These are phyloP conservation scores for Botrytis pseudocinerea DNA, from an alignment of 2,329 filamentous ascomycete genomes.

Conservation along the genomic window DNA sequence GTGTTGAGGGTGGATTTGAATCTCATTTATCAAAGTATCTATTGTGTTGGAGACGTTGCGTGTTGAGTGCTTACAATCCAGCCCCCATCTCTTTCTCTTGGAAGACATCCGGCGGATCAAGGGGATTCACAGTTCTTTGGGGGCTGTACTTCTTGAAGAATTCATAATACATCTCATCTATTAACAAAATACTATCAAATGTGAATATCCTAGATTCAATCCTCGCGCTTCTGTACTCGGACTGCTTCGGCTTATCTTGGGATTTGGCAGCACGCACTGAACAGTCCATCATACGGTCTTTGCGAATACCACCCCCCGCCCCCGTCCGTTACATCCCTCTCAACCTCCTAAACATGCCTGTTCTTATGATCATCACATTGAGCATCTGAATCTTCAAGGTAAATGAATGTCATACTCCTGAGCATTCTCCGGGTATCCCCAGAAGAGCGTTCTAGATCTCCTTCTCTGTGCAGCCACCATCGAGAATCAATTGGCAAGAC, in stretches of 20 bases:
- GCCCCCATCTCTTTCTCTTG: neutral
- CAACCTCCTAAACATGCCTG: neutral
- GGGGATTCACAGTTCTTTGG: neutral
- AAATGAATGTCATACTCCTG: neutral
- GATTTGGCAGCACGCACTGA: neutral
- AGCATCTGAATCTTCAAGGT: neutral
- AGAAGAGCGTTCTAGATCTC: neutral
- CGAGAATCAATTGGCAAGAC: neutral
- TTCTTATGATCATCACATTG: neutral
- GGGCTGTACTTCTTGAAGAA: neutral
- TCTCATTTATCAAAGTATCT: neutral
- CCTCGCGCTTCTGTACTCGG: neutral
- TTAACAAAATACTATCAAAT: neutral
- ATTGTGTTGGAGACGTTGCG: neutral
- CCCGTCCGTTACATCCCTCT: neutral
- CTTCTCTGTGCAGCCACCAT: neutral
- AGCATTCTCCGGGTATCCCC: neutral
- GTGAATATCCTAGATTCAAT: neutral
- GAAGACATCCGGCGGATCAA: too few relatives aligned
- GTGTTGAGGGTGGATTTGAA: neutral
- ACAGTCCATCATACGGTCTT: slow-evolving; percentile 4
- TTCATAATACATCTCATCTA: neutral
- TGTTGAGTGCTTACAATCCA: neutral
- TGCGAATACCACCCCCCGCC: neutral
- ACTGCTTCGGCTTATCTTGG: neutral